phyloP scores from a whole-genome alignment of 2,329 filamentous ascomycete species.

The Mariannaea elegans region DNA sequence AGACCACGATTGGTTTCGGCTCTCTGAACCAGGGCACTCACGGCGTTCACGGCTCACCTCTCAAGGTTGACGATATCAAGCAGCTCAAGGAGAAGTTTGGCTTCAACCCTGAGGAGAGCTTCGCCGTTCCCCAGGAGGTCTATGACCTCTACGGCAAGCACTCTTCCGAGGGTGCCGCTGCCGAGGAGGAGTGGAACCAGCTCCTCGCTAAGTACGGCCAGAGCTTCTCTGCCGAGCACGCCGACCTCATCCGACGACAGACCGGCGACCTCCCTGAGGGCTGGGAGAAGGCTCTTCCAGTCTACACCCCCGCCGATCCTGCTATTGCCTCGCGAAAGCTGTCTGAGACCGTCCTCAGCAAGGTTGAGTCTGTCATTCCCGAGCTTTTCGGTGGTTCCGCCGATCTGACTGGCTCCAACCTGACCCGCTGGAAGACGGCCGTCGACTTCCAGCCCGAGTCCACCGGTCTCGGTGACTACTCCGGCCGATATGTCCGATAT shows the following conservation, averaged over 20 bases:
- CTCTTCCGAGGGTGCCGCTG: slow-evolving; percentile 83
- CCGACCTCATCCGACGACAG: slow-evolving; percentile 83
- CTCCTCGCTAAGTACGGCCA: slow-evolving; percentile 86
- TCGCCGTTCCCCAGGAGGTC: slow-evolving; percentile 92
- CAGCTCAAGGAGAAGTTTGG: slow-evolving; percentile 95
- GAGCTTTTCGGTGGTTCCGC: slow-evolving; percentile 96
- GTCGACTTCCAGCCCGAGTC: slow-evolving; percentile 96
- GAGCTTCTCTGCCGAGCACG: slow-evolving; percentile 80
- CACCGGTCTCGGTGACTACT: slow-evolving; percentile 86
- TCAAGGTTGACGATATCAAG: slow-evolving; percentile 94
- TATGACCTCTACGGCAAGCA: slow-evolving; percentile 91
- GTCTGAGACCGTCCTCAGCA: slow-evolving; percentile 90
- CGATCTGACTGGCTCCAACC: slow-evolving; percentile 97
- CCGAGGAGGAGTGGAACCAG: slow-evolving; percentile 95
- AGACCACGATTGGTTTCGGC: slow-evolving; percentile 96
- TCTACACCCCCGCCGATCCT: slow-evolving; percentile 85
- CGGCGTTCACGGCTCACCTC: slow-evolving; percentile 93
- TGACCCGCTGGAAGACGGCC: slow-evolving; percentile 97
- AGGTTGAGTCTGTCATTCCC: slow-evolving; percentile 83
- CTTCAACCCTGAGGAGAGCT: slow-evolving; percentile 93
- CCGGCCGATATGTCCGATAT: slow-evolving; percentile 91
- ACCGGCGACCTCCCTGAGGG: slow-evolving; percentile 88
- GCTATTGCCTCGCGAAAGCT: slow-evolving; percentile 95
- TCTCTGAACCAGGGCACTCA: slow-evolving; percentile 93
- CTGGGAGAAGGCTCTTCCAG: slow-evolving; percentile 93